Base-by-base conservation (phyloP, 257 asterid species). In the Salvia hispanica region DNA sequence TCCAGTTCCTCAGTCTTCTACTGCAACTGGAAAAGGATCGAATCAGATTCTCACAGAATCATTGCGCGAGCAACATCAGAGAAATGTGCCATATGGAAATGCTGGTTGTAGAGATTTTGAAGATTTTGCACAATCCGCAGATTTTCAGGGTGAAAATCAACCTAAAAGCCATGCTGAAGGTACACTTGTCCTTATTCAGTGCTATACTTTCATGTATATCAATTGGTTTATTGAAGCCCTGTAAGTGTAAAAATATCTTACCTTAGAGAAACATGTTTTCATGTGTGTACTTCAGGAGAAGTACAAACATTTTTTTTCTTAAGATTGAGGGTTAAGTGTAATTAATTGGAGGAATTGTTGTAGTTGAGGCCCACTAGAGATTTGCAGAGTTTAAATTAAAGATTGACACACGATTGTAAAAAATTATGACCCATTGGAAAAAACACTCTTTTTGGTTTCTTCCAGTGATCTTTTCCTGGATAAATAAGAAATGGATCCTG, bases 11-110 rank as follows among this genome's bases (percentile, higher is more conserved):
- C 88, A 82, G 80, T 86, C 97, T 69, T 88, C 97, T 66, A 72
- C 75, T 69, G 90, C 78, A 45, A 80, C 92, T 73, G 95, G 87
- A 64, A 77, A 71, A 66, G 98, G 95, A 73, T 89, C 94, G 64
- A 87, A 87, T 81, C 87, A 78, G 83, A 79, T 87, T 55, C 18
- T 70, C 48, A 60, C 28, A 12, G 87, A 75, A 58, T 66, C 88
- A 45, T 62, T 62, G 65, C 43, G 55, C 65, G 81, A 66, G 63
- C 77, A 83, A 47, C 55, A 45, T 46, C 67, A 72, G 74, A 72
- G 77, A 64, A 74, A 71, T 56, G 55, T 28, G 11, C 69, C 77
- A 44, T 47, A 40, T 40, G 11, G 45, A 9, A 8, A 40, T 2
- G 11, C 45, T 40, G 45, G 45, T 40, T 7, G 12, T 40, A 62